Conservation (phyloP, 2,329 filamentous ascomycete species). For the Ilyonectria robusta region DNA sequence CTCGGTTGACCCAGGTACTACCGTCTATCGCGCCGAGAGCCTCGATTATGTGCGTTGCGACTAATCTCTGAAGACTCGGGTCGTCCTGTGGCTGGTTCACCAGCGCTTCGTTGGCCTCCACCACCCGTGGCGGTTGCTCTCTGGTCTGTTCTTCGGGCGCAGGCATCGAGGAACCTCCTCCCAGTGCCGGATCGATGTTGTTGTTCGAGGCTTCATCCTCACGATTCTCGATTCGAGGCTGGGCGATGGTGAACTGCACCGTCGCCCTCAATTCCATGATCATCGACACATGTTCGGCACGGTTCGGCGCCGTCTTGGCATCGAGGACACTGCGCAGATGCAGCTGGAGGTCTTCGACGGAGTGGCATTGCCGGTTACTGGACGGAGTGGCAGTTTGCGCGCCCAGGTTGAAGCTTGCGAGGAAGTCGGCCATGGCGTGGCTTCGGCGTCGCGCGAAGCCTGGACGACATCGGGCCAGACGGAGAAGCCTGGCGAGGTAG, state of each 20-base stretch:
- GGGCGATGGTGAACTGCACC: constrained; percentile 59
- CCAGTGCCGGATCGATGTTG: constrained; percentile 54
- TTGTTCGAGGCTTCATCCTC: constrained; percentile 50
- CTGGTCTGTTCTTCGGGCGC: constrained; percentile 25
- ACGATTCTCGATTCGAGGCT: constrained; percentile 56
- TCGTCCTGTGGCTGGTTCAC: constrained; percentile 65
- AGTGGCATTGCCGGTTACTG: constrained; percentile 48
- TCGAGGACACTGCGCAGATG: constrained; percentile 60
- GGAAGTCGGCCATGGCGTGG: constrained; percentile 55
- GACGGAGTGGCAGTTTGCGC: constrained; percentile 40
- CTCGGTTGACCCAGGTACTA: constrained; percentile 63
- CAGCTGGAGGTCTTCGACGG: constrained; percentile 61
- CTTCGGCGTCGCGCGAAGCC: constrained; percentile 8
- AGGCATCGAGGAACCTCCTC: constrained; percentile 44
- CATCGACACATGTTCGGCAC: constrained; percentile 64
- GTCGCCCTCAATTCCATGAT: constrained; percentile 63
- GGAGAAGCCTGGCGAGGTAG: constrained; percentile 36
- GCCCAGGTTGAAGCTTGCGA: constrained; percentile 54
- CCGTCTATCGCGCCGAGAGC: constrained; percentile 61
- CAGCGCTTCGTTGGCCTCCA: constrained; percentile 62
- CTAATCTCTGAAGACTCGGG: constrained; percentile 62
- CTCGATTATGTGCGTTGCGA: constrained; percentile 64
- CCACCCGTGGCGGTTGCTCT: constrained; percentile 52
- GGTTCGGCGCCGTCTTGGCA: constrained; percentile 61
- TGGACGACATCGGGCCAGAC: constrained; percentile 29